A percentile compares a stretch with the other conserved stretches of the same genome.
These are phyloP conservation scores for Coniochaeta pulveracea DNA, from an alignment of 2,329 filamentous ascomycete genomes.

Conservation along the genomic window DNA sequence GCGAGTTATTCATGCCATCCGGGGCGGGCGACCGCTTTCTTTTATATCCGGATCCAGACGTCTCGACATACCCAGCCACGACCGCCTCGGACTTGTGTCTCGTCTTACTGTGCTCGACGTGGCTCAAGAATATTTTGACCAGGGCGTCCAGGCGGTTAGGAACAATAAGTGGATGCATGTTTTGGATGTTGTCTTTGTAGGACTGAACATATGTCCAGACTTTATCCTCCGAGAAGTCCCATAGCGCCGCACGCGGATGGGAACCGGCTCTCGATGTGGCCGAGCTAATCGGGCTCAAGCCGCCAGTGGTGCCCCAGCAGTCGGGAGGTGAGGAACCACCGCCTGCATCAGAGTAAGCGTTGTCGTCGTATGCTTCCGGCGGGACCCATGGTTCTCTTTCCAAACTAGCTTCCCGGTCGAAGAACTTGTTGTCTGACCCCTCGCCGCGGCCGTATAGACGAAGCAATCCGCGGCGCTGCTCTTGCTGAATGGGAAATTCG, in stretches of 20 bases:
- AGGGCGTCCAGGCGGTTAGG: conserved; percentile 39
- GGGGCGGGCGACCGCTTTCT: not conserved
- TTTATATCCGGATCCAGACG: no score
- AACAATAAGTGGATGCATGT: conserved; percentile 53
- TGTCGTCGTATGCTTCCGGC: conserved; percentile 30
- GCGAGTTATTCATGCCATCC: not conserved
- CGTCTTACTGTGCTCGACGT: conserved; percentile 22
- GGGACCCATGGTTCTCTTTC: conserved; percentile 21
- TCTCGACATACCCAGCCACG: no score
- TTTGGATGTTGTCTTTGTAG: conserved; percentile 51
- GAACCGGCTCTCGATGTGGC: not conserved
- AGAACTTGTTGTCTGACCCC: conserved; percentile 48
- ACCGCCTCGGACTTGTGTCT: not conserved
- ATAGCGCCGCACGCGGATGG: conserved; percentile 28
- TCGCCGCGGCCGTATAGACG: conserved; percentile 72
- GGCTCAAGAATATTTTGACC: conserved; percentile 40
- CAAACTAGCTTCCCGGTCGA: conserved; percentile 26
- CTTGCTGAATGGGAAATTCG: conserved; percentile 66
- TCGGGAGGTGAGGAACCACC: conserved; percentile 43
- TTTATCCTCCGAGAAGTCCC: conserved; percentile 38
- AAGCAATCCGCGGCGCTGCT: conserved; percentile 62
- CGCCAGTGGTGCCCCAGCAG: conserved; percentile 48
- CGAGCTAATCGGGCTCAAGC: conserved; percentile 27
- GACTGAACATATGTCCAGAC: conserved; percentile 43
- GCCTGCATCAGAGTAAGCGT: conserved; percentile 28